Evolutionary conservation across 805 yeast species (phyloP).

Genomic region (Diddensiella transvaalensis): DNA sequence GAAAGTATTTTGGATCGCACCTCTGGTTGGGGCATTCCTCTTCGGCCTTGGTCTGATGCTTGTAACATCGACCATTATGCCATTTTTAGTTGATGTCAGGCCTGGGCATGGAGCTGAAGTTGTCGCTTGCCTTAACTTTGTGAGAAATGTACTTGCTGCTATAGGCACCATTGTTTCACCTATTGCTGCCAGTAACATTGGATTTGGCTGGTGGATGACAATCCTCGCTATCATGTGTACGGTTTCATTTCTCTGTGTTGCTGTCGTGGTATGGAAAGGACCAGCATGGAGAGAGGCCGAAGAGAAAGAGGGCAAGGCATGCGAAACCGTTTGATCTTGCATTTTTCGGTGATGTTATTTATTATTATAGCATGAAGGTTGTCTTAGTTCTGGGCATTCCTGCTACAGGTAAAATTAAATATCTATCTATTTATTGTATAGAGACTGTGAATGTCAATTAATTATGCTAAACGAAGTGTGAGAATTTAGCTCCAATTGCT

Average conservation of each 20-base stretch:
- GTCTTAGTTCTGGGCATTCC: too few species aligned
- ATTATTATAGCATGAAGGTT: too few species aligned
- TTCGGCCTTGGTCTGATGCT: slow-evolving; percentile 5
- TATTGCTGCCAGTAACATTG: slow-evolving; percentile 1
- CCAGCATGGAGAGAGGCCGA: background rate
- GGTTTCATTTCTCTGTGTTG: background rate
- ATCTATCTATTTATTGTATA: too few species aligned
- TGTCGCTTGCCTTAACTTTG: slow-evolving; percentile 2
- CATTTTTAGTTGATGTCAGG: slow-evolving; percentile 1
- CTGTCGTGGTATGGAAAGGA: background rate
- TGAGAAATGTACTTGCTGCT: slow-evolving; percentile 3
- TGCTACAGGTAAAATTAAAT: too few species aligned
- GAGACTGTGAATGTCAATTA: too few species aligned
- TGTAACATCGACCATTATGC: slow-evolving; percentile 5
- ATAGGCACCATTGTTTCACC: slow-evolving; percentile 3
- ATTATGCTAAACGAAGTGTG: too few species aligned
- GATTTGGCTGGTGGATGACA: slow-evolving; percentile 8
- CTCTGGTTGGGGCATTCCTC: slow-evolving; percentile 4
- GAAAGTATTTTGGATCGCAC: slow-evolving; percentile 4
- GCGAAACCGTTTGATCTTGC: background rate
- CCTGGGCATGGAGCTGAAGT: slow-evolving; percentile 5
- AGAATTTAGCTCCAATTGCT: too few species aligned
- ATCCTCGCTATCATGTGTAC: background rate
- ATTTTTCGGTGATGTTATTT: too few species aligned
- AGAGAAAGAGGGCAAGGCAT: background rate